Conservation (phyloP, 1,284 basidiomycete genomes). For the Leccinum pachyderme region DNA sequence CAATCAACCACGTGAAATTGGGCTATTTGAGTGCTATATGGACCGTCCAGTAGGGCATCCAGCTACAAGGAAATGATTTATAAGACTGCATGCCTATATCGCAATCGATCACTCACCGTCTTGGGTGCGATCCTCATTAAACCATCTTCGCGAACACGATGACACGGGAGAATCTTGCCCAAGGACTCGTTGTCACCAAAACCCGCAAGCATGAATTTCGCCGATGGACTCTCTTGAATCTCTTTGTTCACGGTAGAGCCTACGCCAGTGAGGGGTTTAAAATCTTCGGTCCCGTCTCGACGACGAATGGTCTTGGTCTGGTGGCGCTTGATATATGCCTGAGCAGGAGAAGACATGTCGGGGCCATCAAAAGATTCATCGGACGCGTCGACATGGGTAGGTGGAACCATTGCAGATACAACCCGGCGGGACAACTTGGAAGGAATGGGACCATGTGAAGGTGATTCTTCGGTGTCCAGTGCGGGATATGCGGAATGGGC, state of each 20-base stretch:
- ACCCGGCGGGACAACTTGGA: slow-evolving; percentile 55
- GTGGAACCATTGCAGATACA: slow-evolving; percentile 69
- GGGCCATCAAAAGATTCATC: slow-evolving; percentile 61
- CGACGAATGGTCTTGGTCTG: slow-evolving; percentile 70
- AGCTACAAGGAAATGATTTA: slow-evolving; percentile 45
- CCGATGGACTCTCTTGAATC: slow-evolving; percentile 53
- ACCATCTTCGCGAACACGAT: slow-evolving; percentile 91
- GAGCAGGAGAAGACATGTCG: slow-evolving; percentile 73
- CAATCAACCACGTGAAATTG: slow-evolving; percentile 90
- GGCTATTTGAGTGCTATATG: slow-evolving; percentile 61
- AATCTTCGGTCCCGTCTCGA: slow-evolving; percentile 77
- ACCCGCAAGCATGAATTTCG: slow-evolving; percentile 57
- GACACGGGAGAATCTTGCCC: slow-evolving; percentile 93
- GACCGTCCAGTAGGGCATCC: slow-evolving; percentile 72
- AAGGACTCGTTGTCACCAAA: slow-evolving; percentile 92
- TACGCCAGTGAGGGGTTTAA: slow-evolving; percentile 63
- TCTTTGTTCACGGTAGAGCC: slow-evolving; percentile 46
- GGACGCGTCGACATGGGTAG: slow-evolving; percentile 45
- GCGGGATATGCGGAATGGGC: slow-evolving; percentile 44
- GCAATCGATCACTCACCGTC: slow-evolving; percentile 58
- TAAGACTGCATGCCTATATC: background rate
- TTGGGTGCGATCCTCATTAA: slow-evolving; percentile 84
- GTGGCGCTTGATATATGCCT: slow-evolving; percentile 72
- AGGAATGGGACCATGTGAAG: slow-evolving; percentile 16
- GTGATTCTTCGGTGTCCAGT: slow-evolving; percentile 28